Percentiles rank a stretch among this genome's conserved stretches.
These are phyloP conservation scores for Pyricularia grisea DNA, from an alignment of 2,329 filamentous ascomycete genomes.

Conservation along the genomic window DNA sequence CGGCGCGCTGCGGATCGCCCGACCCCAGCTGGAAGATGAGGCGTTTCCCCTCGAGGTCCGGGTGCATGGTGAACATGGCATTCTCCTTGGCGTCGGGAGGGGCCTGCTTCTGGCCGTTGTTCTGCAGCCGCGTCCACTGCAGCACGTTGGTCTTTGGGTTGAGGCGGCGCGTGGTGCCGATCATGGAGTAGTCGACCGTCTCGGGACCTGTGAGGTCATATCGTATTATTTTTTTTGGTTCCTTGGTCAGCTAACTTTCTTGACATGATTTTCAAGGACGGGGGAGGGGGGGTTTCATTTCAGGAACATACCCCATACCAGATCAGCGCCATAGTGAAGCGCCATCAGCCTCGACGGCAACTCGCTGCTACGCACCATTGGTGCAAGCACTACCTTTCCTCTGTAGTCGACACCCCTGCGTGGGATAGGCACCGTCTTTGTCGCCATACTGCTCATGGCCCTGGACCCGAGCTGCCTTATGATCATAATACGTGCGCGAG, in stretches of 20 bases:
- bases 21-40: slow-evolving; percentile 93
- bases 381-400: slow-evolving; percentile 86
- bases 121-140: slow-evolving; percentile 73
- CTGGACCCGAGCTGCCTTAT: neutral
- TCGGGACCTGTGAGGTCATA: slow-evolving; percentile 61
- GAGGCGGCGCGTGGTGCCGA: slow-evolving; percentile 70
- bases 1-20: slow-evolving; percentile 70
- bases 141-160: slow-evolving; percentile 72
- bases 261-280: neutral
- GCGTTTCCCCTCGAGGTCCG: slow-evolving; percentile 61
- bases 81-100: slow-evolving; percentile 47
- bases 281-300: too few relatives aligned
- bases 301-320: slow-evolving; percentile 74
- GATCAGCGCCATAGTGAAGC: slow-evolving; percentile 88
- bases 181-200: slow-evolving; percentile 85
- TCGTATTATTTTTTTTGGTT: too few relatives aligned
- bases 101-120: slow-evolving; percentile 52
- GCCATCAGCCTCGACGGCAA: slow-evolving; percentile 80
- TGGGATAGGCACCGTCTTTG: slow-evolving; percentile 73
- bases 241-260: neutral
- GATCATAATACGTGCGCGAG: neutral
- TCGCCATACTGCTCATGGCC: slow-evolving; percentile 42
- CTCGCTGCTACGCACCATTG: slow-evolving; percentile 98
- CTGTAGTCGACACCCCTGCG: slow-evolving; percentile 86
- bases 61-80: slow-evolving; percentile 78